phyloP scores from a whole-genome alignment of 345 rosid species.

The Kernera saxatilis region DNA sequence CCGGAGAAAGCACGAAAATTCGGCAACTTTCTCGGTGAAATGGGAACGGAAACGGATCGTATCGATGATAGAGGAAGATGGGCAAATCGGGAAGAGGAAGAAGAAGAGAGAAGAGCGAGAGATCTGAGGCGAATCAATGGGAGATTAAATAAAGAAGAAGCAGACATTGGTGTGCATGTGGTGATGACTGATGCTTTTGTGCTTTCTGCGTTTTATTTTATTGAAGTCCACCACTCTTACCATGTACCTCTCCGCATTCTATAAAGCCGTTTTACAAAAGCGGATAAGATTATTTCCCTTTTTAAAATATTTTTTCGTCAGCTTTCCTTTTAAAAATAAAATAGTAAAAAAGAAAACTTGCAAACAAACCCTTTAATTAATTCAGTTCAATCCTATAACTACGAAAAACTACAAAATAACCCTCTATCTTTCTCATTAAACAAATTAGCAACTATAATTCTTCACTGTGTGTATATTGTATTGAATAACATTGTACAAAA shows the following conservation, averaged over 20 bases:
- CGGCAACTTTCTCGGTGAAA: constrained; percentile 20
- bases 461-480: too few species aligned
- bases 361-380: not conserved
- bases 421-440: too few species aligned
- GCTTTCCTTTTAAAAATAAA: not conserved
- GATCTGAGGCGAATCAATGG: constrained; percentile 33
- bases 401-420: not conserved
- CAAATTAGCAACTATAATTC: too few species aligned
- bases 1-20: constrained; percentile 16
- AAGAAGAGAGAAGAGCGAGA: constrained; percentile 1
- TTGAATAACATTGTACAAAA: too few species aligned
- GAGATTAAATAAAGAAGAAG: constrained; percentile 28
- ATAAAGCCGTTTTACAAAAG: not conserved
- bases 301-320: not conserved
- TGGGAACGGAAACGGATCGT: constrained; percentile 3
- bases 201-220: constrained; percentile 13
- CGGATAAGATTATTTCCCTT: constrained; percentile 1
- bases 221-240: not conserved
- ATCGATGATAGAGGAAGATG: not conserved
- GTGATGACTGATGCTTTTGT: not conserved
- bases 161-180: constrained; percentile 27
- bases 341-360: not conserved
- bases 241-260: constrained; percentile 8
- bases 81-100: constrained; percentile 8
- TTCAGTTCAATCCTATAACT: not conserved